Evolutionary conservation across 495 filamentous ascomycete species (phyloP).

Genomic region (Lophium mytilinum): DNA sequence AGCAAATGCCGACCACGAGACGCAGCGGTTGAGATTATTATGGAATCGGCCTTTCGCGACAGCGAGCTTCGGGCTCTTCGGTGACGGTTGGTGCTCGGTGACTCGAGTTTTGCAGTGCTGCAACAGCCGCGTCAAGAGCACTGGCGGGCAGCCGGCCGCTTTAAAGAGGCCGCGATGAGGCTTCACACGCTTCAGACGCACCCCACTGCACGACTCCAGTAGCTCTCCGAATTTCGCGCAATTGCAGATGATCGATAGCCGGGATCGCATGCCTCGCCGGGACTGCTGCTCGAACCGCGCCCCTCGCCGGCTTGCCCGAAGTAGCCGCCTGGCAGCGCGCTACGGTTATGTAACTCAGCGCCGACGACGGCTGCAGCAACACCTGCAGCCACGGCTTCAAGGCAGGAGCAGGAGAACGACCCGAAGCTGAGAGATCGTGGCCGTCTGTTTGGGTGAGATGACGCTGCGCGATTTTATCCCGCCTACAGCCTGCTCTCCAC

Average conservation of each 20-base stretch:
- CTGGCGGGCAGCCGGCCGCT: neutral
- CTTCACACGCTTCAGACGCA: neutral
- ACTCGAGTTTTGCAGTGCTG: neutral
- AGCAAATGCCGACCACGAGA: neutral
- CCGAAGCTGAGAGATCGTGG: neutral
- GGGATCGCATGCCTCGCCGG: neutral
- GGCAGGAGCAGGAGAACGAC: neutral
- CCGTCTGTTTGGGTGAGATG: no score
- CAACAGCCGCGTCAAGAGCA: neutral
- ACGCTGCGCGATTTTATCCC: no score
- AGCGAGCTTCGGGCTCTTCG: neutral
- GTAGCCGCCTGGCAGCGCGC: neutral
- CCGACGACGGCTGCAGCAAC: neutral
- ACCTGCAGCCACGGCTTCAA: neutral
- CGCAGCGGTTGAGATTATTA: neutral
- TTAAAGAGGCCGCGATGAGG: neutral
- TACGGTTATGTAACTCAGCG: neutral
- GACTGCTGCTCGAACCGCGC: neutral
- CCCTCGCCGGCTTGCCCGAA: conserved; percentile 6
- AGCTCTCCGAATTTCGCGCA: neutral
- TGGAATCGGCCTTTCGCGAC: no score
- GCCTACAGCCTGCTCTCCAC: no score
- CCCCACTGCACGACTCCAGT: conserved; percentile 1
- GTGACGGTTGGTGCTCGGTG: neutral
- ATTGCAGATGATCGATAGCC: conserved; percentile 19